Base-by-base conservation (phyloP, 371 early-diverging fungal species). In the Nosema muscidifuracis region DNA sequence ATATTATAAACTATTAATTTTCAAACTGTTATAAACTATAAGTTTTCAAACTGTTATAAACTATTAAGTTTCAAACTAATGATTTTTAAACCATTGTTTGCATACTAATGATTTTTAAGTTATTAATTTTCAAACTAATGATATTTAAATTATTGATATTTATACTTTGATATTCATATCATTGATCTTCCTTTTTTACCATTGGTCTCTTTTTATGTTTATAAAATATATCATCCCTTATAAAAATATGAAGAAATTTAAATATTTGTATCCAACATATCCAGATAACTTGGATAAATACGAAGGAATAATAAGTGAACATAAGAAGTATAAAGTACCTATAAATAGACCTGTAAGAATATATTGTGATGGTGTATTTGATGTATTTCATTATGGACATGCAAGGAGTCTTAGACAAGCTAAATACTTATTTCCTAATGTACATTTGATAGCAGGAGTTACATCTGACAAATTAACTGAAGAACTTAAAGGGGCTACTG, bases 351-450 rank as follows among this genome's bases (percentile, higher is more conserved):
- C 77, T 12, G 73, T 84, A 2, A 47, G 84, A n/a, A 77, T 82
- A 57, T 82, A 82, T 55, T 80, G 75, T 71, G 82, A 82, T 66
- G 82, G 82, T n/a, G 91, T 94, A 72, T 93, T 89, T 78, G 93
- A 94, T 83, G 81, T 92, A 77, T 91, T 93, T 82, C 95, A 93
- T 82, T 91, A 89, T 79, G 93, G 95, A 0, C 93, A 94, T 77
- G 90, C 92, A 43, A 87, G 89, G 57, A 88, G 89, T 18, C 82
- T 94, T 43, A 89, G 92, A 80, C 93, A 94, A 78, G 93, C 92
- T 12, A 94, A 94, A 79, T 90, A 89, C 75, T 84, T 89, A 4
- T 89, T 93, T 74, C 89, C 90, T 0, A 85, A 89, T 73, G 91
- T 91, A 10, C 85, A 90, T 67, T 77, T 94, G 75, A 71, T 94